These are phyloP conservation scores for Cichorium intybus DNA, from an alignment of 140 eudicot species.

Conservation along the genomic window DNA sequence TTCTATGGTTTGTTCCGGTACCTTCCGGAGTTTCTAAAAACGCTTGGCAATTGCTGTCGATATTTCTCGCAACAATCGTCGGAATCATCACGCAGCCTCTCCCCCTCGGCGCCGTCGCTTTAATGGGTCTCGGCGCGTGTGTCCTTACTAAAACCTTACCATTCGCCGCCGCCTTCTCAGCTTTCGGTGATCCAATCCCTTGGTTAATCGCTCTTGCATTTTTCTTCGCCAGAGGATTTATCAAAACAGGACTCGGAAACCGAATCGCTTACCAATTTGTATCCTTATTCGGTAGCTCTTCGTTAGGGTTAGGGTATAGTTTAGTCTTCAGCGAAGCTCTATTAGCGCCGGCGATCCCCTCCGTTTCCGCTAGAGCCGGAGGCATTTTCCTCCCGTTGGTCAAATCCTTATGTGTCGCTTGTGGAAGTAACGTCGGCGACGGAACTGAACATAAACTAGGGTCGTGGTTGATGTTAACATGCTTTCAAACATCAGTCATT, in stretches of 20 bases:
- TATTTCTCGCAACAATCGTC: slow-evolving; percentile 81
- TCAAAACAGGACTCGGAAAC: slow-evolving; percentile 85
- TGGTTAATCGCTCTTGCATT: slow-evolving; percentile 96
- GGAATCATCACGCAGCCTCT: slow-evolving; percentile 91
- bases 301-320: slow-evolving; percentile 85
- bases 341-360: slow-evolving; percentile 90
- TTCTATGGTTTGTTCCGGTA: slow-evolving; percentile 77
- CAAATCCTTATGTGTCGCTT: slow-evolving; percentile 77
- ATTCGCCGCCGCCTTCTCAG: slow-evolving; percentile 91
- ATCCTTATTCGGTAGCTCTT: slow-evolving; percentile 57
- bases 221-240: slow-evolving; percentile 94
- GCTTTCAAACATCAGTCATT: slow-evolving; percentile 84
- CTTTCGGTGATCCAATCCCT: slow-evolving; percentile 92
- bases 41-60: slow-evolving; percentile 89
- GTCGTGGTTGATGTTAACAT: slow-evolving; percentile 87
- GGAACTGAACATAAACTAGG: slow-evolving; percentile 93
- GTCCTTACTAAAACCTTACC: slow-evolving; percentile 82
- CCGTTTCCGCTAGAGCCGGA: slow-evolving; percentile 86
- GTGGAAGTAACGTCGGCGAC: slow-evolving; percentile 92
- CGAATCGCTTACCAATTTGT: slow-evolving; percentile 93
- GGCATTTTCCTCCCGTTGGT: slow-evolving; percentile 90
- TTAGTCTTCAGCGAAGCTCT: slow-evolving; percentile 84
- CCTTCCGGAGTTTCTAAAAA: slow-evolving; percentile 64
- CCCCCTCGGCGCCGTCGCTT: slow-evolving; percentile 91
- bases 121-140: slow-evolving; percentile 92